These are phyloP conservation scores for Heimioporus sp. DNA, from an alignment of 768 basidiomycete genomes.

Conservation along the genomic window DNA sequence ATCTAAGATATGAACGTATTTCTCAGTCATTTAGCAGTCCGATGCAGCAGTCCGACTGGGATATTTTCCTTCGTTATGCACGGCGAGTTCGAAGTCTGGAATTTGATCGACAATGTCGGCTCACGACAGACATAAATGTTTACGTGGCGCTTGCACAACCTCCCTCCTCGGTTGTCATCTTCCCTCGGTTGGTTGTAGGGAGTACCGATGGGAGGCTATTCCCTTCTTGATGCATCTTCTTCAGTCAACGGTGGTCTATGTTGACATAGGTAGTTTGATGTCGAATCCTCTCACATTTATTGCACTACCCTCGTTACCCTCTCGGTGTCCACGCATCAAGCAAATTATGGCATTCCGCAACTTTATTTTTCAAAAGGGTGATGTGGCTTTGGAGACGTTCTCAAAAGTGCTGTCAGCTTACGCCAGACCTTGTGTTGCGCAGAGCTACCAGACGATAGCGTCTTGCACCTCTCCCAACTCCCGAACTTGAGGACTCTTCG, in stretches of 20 bases:
- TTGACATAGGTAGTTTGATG: conserved; percentile 30
- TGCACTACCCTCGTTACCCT: conserved; percentile 20
- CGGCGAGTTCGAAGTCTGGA: conserved; percentile 30
- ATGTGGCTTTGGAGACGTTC: conserved; percentile 22
- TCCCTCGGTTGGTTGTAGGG: conserved; percentile 26
- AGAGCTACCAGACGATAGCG: conserved; percentile 23
- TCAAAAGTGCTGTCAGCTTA: conserved; percentile 19
- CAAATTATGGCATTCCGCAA: conserved; percentile 30
- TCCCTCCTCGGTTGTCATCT: conserved; percentile 15
- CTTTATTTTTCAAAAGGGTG: conserved; percentile 25
- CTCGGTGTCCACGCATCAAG: conserved; percentile 22
- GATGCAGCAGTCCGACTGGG: conserved; percentile 25
- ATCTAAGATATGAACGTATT: conserved; percentile 5
- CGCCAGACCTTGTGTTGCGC: conserved; percentile 23
- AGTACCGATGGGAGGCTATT: conserved; percentile 20
- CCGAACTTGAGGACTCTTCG: conserved; percentile 23
- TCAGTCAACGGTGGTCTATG: conserved; percentile 22
- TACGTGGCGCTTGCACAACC: conserved; percentile 16
- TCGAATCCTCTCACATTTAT: conserved; percentile 18
- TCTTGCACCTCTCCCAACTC: conserved; percentile 20
- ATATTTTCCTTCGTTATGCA: conserved; percentile 27
- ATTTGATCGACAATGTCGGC: conserved; percentile 26
- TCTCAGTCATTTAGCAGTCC: conserved; percentile 21
- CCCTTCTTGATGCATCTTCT: conserved; percentile 26
- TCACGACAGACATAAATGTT: conserved; percentile 21